phyloP scores from a whole-genome alignment of 768 basidiomycete species.

The Leccinum truebloodii region DNA sequence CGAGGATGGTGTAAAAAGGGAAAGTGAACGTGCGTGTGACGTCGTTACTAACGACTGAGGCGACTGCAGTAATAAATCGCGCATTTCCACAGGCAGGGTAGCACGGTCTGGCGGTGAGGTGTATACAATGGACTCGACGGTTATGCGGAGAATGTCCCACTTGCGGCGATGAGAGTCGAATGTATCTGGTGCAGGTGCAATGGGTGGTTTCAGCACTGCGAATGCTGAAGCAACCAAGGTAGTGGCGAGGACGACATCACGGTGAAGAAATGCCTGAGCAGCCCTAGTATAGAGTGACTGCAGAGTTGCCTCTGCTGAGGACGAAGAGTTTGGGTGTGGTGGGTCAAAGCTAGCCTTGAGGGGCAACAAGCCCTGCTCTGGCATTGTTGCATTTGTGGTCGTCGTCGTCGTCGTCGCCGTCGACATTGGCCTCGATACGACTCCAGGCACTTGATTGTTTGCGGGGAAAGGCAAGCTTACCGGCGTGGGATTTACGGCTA shows the following conservation, averaged over 20 bases:
- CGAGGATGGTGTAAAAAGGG: conserved; percentile 61
- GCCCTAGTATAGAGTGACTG: conserved; percentile 77
- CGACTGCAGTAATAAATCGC: conserved; percentile 54
- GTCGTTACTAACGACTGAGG: conserved; percentile 57
- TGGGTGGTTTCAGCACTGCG: conserved; percentile 50
- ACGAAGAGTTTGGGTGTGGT: conserved; percentile 5
- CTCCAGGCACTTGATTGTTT: conserved; percentile 25
- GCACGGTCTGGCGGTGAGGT: conserved; percentile 46
- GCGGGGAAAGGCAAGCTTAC: neutral
- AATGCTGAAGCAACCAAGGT: conserved; percentile 71
- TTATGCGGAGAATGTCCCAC: conserved; percentile 88
- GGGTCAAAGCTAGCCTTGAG: conserved; percentile 35
- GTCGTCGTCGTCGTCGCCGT: conserved; percentile 48
- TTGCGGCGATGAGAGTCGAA: conserved; percentile 62
- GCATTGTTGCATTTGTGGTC: conserved; percentile 28
- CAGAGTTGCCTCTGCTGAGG: conserved; percentile 50
- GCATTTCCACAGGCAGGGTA: conserved; percentile 51
- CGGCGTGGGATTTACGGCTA: neutral
- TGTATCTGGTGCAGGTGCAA: conserved; percentile 34
- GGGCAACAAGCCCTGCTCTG: conserved; percentile 30
- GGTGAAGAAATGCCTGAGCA: conserved; percentile 75
- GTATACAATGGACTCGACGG: conserved; percentile 75
- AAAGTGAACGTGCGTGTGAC: conserved; percentile 63
- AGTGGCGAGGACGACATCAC: conserved; percentile 66
- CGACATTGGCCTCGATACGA: conserved; percentile 39